Base-by-base conservation (phyloP, 495 filamentous ascomycete species). In the Tricharina praecox region DNA sequence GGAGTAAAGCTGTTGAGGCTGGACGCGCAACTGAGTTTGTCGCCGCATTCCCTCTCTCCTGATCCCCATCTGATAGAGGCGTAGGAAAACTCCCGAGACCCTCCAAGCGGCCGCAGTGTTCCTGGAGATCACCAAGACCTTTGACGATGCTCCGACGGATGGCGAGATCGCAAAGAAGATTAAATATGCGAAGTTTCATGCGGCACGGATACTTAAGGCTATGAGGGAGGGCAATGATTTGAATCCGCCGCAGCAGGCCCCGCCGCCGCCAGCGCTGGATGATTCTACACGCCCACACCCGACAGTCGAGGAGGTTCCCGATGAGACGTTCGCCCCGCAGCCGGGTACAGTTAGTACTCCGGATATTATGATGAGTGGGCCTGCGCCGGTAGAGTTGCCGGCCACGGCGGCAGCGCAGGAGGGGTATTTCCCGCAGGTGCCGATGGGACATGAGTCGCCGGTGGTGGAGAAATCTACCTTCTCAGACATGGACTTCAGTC, bases 171-270 rank as follows among this genome's bases (percentile, higher is more conserved):
- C 76, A 34, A 76, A 82, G 20, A 93, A 93, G 66, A 82, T 86
- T 63, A 94, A 87, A 61, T 99, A 81, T 62, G 84, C 88, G 32
- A 96, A 96, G 63, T 96, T 82, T 70, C 93, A 99, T 62, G 85
- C 90, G 11, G 63, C 88, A 10, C 76, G 92, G 35, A 96, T 99
- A 59, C 69, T 75, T 2, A 93, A 87, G 66, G 92, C 88, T 1
- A 72, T 93, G 52, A 88, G 82, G 63, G 82, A 85, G 15, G 87
- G 87, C 36, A 81, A 84, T 50, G 88, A 99, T 60, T 87, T 90
- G 3, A 99, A 99, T 61, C 44, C 40, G 8, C 47, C 44, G n/a
- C 33, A 54, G 34, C 24, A 65, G 13, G 70, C 34, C 60, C 40
- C 40, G 5, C 47, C 44, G 18, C 11, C 51, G n/a, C 37, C 55